A percentile compares a stretch with the other conserved stretches of the same genome.
phyloP scores from a whole-genome alignment of 2,329 filamentous ascomycete genomes.

The Nannizziopsis barbatae region DNA sequence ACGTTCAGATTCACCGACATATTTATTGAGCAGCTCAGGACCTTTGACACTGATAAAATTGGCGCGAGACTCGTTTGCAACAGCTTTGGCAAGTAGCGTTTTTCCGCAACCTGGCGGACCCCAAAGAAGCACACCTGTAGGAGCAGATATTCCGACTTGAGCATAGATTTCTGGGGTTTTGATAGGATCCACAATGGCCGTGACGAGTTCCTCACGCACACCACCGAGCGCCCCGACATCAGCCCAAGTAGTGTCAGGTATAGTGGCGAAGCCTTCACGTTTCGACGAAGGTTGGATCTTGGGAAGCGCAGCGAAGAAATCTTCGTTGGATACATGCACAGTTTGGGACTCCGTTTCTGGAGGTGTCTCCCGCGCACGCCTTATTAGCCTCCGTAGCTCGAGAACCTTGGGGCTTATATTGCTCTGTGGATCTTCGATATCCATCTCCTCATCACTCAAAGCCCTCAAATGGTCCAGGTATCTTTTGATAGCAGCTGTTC shows the following conservation, averaged over 20 bases:
- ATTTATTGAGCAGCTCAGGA: constrained; percentile 93
- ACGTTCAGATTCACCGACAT: constrained; percentile 89
- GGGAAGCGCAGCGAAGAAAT: constrained; percentile 66
- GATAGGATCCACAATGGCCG: constrained; percentile 84
- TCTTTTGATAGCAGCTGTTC: constrained; percentile 51
- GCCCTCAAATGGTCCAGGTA: constrained; percentile 45
- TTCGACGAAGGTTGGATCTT: constrained; percentile 70
- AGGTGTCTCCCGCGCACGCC: constrained; percentile 42
- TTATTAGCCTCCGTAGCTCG: constrained; percentile 43
- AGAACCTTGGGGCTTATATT: constrained; percentile 31
- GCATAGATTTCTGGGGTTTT: constrained; percentile 66
- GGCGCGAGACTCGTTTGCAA: constrained; percentile 87
- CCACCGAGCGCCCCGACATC: constrained; percentile 75
- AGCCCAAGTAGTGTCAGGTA: constrained; percentile 85
- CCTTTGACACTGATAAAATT: constrained; percentile 99
- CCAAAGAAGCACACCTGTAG: constrained; percentile 86
- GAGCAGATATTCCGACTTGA: constrained; percentile 64
- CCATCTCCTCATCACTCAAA: constrained; percentile 40
- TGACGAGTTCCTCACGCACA: constrained; percentile 71
- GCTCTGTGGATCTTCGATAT: constrained; percentile 36
- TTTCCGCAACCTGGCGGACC: constrained; percentile 95
- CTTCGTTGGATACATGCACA: constrained; percentile 49
- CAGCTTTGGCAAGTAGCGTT: constrained; percentile 88
- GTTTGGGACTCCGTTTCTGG: constrained; percentile 45
- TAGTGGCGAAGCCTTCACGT: constrained; percentile 86